A percentile compares a stretch with the other conserved stretches of the same genome.
phyloP scores from a whole-genome alignment of 176 grass and related monocot species.

The Pontederia paniculata region DNA sequence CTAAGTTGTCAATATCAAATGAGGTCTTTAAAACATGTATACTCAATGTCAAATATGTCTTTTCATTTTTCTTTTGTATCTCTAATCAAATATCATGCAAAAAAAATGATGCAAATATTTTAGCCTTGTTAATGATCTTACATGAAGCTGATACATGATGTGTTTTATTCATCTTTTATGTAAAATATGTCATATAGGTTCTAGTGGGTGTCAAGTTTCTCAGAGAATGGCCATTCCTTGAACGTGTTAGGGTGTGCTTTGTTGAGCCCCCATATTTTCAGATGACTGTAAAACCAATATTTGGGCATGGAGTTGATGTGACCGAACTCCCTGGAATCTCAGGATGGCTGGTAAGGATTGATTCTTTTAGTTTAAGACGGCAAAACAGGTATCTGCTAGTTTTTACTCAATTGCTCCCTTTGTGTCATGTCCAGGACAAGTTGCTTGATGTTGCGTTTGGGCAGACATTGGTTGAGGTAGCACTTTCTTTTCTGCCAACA shows the following conservation, averaged over 20 bases:
- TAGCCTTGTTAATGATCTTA: too few species aligned
- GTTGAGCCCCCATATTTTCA: slow-evolving; percentile 96
- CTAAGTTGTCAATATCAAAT: too few species aligned
- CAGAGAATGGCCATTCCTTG: slow-evolving; percentile 73
- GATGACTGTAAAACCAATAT: slow-evolving; percentile 86
- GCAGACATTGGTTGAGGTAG: slow-evolving; percentile 91
- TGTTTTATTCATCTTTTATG: too few species aligned
- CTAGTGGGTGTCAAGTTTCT: slow-evolving; percentile 95
- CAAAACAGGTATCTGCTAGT: too few species aligned
- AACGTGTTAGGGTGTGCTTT: slow-evolving; percentile 84
- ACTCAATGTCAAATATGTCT: too few species aligned
- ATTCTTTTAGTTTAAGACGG: neutral
- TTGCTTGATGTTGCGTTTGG: slow-evolving; percentile 88
- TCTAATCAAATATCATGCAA: too few species aligned
- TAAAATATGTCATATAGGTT: slow-evolving; percentile 36
- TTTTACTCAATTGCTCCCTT: neutral
- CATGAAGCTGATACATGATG: too few species aligned
- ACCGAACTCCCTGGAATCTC: slow-evolving; percentile 93
- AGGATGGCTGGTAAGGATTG: slow-evolving; percentile 70
- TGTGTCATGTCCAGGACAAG: slow-evolving; percentile 57
- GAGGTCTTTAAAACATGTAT: too few species aligned
- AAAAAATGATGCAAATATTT: too few species aligned
- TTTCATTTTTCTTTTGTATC: too few species aligned
- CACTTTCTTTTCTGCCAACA: neutral
- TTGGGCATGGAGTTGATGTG: slow-evolving; percentile 83